Conservation (phyloP, 2,329 filamentous ascomycete genomes). For the Arthroderma sp. region DNA sequence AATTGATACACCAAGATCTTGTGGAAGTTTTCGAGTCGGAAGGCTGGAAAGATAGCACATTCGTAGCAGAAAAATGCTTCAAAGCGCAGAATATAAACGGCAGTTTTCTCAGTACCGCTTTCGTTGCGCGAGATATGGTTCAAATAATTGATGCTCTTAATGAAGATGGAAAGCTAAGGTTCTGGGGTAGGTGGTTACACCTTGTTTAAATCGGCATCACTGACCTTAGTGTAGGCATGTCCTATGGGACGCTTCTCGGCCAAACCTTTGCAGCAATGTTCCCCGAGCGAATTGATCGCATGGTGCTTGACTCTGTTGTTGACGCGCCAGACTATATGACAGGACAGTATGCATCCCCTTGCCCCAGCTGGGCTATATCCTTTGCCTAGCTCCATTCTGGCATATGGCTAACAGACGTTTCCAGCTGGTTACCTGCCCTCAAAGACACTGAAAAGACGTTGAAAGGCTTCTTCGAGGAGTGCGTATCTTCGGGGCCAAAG, state of each 20-base stretch:
- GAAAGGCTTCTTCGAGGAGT: slow-evolving; percentile 38
- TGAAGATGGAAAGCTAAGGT: slow-evolving; percentile 27
- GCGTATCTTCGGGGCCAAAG: slow-evolving; percentile 33
- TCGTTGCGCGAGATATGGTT: slow-evolving; percentile 32
- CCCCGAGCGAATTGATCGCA: slow-evolving; percentile 23
- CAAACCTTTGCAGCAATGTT: slow-evolving; percentile 26
- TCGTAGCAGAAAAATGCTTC: not conserved
- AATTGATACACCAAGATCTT: not conserved
- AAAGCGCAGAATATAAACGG: slow-evolving; percentile 16
- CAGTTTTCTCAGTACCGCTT: slow-evolving; percentile 28
- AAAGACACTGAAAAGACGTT: slow-evolving; percentile 42
- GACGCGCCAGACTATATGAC: slow-evolving; percentile 34
- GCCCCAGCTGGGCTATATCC: too few relatives aligned
- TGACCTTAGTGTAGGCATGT: slow-evolving; percentile 14
- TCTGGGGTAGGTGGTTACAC: slow-evolving; percentile 19
- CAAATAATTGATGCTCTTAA: slow-evolving; percentile 28
- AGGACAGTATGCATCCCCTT: not conserved
- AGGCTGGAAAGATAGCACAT: not conserved
- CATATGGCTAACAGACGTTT: not conserved
- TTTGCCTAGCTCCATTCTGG: too few relatives aligned
- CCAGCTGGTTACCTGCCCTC: slow-evolving; percentile 34
- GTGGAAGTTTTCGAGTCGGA: not conserved
- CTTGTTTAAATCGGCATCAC: not conserved
- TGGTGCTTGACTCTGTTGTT: slow-evolving; percentile 27
- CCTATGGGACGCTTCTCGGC: slow-evolving; percentile 16